phyloP scores from a whole-genome alignment of 352 stramenopile genomes.

The Thalassiosira hispida region DNA sequence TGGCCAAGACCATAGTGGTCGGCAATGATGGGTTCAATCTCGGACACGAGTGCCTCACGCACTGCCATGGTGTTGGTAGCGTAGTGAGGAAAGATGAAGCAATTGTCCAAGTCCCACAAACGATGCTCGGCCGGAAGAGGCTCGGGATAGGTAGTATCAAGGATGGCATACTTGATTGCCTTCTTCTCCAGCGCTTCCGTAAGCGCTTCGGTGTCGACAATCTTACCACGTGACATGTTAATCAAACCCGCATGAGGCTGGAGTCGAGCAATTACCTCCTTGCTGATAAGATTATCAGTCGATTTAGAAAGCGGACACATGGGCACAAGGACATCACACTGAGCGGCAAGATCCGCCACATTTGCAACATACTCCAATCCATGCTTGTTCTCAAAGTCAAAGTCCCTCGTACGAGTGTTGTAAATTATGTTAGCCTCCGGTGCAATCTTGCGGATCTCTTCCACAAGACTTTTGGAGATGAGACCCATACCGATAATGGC shows the following conservation, averaged over 20 bases:
- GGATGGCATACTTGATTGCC: conserved; percentile 73
- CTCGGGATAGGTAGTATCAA: conserved; percentile 91
- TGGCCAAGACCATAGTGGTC: conserved; percentile 50
- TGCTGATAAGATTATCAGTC: conserved; percentile 86
- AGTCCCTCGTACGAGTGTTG: conserved; percentile 46
- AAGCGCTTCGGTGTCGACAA: conserved; percentile 88
- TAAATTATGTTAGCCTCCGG: conserved; percentile 61
- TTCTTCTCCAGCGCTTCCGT: conserved; percentile 67
- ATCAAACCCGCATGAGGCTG: conserved; percentile 89
- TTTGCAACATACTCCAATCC: conserved; percentile 84
- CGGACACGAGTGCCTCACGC: conserved; percentile 64
- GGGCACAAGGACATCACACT: conserved; percentile 90
- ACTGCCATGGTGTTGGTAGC: conserved; percentile 80
- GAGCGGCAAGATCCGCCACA: conserved; percentile 84
- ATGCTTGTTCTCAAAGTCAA: conserved; percentile 43
- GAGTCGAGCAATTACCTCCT: conserved; percentile 87
- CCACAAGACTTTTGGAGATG: conserved; percentile 87
- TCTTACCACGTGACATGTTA: conserved; percentile 90
- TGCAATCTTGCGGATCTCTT: conserved; percentile 57
- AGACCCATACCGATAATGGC: conserved; percentile 88
- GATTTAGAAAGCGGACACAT: conserved; percentile 87
- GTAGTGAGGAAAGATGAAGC: conserved; percentile 81
- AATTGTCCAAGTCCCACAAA: conserved; percentile 81
- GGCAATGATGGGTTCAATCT: conserved; percentile 62
- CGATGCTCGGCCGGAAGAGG: conserved; percentile 87